Evolutionary conservation across 129 eudicot species (phyloP), one percentile per base, ranked within the genome.

Genomic region (Rutidosis leptorrhynchoides): DNA sequence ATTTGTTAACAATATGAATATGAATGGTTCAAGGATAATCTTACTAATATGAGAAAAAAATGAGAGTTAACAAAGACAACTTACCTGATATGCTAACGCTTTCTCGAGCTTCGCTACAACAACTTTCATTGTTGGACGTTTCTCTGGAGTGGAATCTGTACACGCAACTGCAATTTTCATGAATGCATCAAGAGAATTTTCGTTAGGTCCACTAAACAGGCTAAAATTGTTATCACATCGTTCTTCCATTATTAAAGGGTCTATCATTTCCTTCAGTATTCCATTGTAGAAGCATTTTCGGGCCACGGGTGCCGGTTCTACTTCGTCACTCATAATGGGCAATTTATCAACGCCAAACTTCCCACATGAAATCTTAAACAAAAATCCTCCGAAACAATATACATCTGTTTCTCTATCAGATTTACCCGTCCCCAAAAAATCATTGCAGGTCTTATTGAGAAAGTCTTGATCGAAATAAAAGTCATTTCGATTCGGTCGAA

Each of bases 401-500:
- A 49, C 21, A 49, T 49, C 55, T 49, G 23, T 5, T 20, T 8
- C 55, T 49, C 55, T 7, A 20, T 24, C 23, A 9, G 14, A 24
- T 29, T 0, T 54, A 24, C n/a, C 16, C 2, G 59, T 54, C 27
- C 0, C 5, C 4, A 2, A 22, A 2, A 0, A 0, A 9, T 21
- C 6, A 53, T 7, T 0, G 12, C 0, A 3, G 2, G 1, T 15
- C 0, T 0, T 5, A 42, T 0, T 0, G 12, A 32, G 6, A 1
- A 0, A 0, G 0, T 0, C 9, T 0, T 0, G 28, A 52, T 52
- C 6, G 25, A 22, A 27, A 22, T 2, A n/a, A 20, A 8, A 1
- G 2, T 20, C 30, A 24, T 54, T n/a, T 54, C 11, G 59, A 54
- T 54, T 8, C 28, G 16, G 30, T 9, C 4, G 29, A 1, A 22